Evolutionary conservation across 2,329 filamentous ascomycete genomes (phyloP), one percentile per base, ranked within the genome.

Genomic region (Aspergillus felis): DNA sequence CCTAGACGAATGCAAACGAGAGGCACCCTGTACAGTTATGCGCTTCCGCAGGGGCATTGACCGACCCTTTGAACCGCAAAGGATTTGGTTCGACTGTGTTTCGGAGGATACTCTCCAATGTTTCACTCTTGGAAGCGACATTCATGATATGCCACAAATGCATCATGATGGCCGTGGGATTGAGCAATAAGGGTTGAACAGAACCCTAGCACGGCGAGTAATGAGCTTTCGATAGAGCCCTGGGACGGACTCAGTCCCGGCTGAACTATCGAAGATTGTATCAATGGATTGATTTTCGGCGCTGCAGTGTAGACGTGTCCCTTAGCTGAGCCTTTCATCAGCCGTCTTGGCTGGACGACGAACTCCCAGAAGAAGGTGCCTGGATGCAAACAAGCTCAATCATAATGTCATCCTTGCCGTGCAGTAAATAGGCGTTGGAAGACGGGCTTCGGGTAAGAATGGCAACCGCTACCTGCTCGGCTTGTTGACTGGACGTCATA

Each of bases 311-410:
- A 7, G 32, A 38, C 14, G 32, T 38, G 5, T 17, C 14, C 32
- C 32, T 14, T 38, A n/a, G 28, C n/a, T 10, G 9, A 35, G n/a
- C 8, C 50, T 27, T 3, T 7, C 17, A 27, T 47, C 56, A 62
- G 51, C 64, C 63, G n/a, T 67, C 60, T 48, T 58, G 49, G 48
- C 54, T 62, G 6, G 57, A 64, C 24, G 62, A 64, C 27, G 59
- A 54, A 25, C 64, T 61, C 10, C 63, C 61, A 1, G 65, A 61
- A 4, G 71, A 67, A 20, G 73, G 73, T 20, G 73, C 73, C 60
- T 72, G 71, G 22, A 72, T 57, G 51, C 73, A 76, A 27, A 71
- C 69, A 20, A 76, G 61, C 47, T 75, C 72, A 44, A 76, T 61
- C 46, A 71, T 66, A 4, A 76, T 66, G 28, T 74, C 73, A 14